Evolutionary conservation across 2,329 filamentous ascomycete species (phyloP), one percentile per base, ranked within the genome.

Genomic region (Cadophora sp.): DNA sequence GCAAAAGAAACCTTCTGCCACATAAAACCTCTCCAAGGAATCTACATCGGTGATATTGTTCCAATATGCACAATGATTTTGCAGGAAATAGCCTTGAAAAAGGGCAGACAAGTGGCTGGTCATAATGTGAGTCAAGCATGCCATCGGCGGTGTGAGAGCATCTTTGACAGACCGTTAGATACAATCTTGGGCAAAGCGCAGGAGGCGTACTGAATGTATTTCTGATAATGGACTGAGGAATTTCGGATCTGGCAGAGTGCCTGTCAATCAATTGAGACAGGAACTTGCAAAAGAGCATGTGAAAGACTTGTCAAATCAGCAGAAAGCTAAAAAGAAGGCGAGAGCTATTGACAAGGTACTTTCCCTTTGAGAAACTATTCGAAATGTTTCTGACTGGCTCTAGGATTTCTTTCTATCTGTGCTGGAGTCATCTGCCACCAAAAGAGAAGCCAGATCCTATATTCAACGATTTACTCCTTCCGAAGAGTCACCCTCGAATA

Each of bases 371-470:
- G 7, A 22, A 8, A 29, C 3, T 50, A 43, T 62, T 5, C 50
- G 16, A 27, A 40, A 56, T 55, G n/a, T 7, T 48, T 46, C 68
- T 74, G 29, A 72, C 29, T 50, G n/a, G 59, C 37, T 29, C n/a
- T 40, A 94, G 91, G 93, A 97, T 77, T 91, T 97, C 75, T 90
- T 97, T 74, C 85, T 97, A 37, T 94, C 93, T 19, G 87, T 98
- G 3, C 84, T 99, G 37, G 93, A 92, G 76, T 93, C 94, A 22
- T 93, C 94, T 12, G 92, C 94, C 6, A 97, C 95, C 0, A 97
- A 94, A 80, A 89, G 96, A 75, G 96, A 99, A 81, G 94, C 94
- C 59, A 94, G 92, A 79, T 90, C 92, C 46, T 99, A 97, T 77
- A 85, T 99, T 19, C 91, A 96, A 74, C 94, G 93, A 69, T 97